Conservation (phyloP, 495 filamentous ascomycete genomes). For the Choiromyces venosus region DNA sequence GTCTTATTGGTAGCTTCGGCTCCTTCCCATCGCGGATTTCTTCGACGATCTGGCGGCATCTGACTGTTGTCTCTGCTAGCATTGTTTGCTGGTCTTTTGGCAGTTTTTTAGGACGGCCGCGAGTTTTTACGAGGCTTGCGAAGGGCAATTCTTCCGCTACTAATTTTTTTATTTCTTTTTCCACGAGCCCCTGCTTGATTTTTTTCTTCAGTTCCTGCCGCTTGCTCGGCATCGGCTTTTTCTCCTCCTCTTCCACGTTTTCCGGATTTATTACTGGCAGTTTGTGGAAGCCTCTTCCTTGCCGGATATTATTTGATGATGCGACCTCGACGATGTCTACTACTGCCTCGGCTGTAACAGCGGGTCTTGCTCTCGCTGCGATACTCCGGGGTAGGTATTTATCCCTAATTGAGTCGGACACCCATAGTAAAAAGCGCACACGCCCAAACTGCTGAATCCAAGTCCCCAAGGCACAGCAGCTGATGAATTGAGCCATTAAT, state of each 20-base stretch:
- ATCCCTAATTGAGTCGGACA: conserved; percentile 49
- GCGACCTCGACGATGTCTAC: conserved; percentile 52
- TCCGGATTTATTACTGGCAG: conserved; percentile 29
- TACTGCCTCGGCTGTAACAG: conserved; percentile 55
- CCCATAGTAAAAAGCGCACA: conserved; percentile 66
- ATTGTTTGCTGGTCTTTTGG: neutral
- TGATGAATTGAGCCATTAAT: conserved; percentile 46
- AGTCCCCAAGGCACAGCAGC: conserved; percentile 43
- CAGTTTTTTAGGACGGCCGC: neutral
- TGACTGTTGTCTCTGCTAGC: neutral
- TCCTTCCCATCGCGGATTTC: neutral
- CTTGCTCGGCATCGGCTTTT: neutral
- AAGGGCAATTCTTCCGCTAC: neutral
- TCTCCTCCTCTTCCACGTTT: neutral
- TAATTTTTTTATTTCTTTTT: neutral
- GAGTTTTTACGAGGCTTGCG: neutral
- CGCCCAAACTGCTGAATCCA: conserved; percentile 60
- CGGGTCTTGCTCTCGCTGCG: conserved; percentile 49
- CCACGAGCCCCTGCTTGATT: neutral
- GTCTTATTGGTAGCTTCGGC: neutral
- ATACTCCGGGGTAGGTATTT: conserved; percentile 52
- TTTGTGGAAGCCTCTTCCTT: conserved; percentile 44
- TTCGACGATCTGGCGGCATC: neutral
- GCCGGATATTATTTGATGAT: conserved; percentile 37
- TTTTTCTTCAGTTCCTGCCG: neutral